Percentiles rank a stretch among this genome's conserved stretches.
phyloP scores from a whole-genome alignment of 2,329 filamentous ascomycete species.

The Fusarium burgessii region DNA sequence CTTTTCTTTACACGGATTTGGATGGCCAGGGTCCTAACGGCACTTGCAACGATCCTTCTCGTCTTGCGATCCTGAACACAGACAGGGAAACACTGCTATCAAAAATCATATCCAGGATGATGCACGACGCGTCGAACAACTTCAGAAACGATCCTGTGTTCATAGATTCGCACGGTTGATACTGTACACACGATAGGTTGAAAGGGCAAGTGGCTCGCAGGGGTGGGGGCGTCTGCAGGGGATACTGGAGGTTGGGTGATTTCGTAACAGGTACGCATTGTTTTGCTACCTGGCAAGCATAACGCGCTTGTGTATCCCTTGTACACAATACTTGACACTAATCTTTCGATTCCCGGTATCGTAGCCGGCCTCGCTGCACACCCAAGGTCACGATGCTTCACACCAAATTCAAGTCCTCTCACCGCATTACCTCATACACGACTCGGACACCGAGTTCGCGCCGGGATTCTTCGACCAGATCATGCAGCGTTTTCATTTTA shows the following conservation, averaged over 20 bases:
- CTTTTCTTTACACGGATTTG: neutral
- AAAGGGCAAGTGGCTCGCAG: slow-evolving; percentile 28
- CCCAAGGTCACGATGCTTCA: slow-evolving; percentile 44
- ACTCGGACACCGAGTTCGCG: slow-evolving; percentile 47
- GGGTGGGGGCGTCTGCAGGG: slow-evolving; percentile 39
- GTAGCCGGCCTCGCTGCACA: slow-evolving; percentile 43
- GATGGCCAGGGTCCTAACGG: slow-evolving; percentile 33
- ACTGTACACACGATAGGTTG: slow-evolving; percentile 31
- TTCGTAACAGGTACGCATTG: slow-evolving; percentile 44
- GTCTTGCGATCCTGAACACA: slow-evolving; percentile 40
- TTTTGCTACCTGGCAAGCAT: slow-evolving; percentile 18
- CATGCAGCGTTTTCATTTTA: slow-evolving; percentile 43
- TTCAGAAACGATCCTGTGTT: slow-evolving; percentile 30
- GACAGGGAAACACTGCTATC: slow-evolving; percentile 41
- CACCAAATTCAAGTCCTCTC: slow-evolving; percentile 45
- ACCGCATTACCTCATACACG: slow-evolving; percentile 50
- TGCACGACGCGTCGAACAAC: slow-evolving; percentile 41
- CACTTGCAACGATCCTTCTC: slow-evolving; percentile 45
- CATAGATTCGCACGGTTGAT: slow-evolving; percentile 32
- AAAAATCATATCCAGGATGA: slow-evolving; percentile 43
- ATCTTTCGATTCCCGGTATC: slow-evolving; percentile 42
- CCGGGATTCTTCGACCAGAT: slow-evolving; percentile 45
- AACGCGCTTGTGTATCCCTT: slow-evolving; percentile 13
- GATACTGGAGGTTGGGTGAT: slow-evolving; percentile 43
- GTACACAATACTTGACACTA: slow-evolving; percentile 34